Base-by-base conservation (phyloP, 129 eudicot species). In the Flaveria brownii region DNA sequence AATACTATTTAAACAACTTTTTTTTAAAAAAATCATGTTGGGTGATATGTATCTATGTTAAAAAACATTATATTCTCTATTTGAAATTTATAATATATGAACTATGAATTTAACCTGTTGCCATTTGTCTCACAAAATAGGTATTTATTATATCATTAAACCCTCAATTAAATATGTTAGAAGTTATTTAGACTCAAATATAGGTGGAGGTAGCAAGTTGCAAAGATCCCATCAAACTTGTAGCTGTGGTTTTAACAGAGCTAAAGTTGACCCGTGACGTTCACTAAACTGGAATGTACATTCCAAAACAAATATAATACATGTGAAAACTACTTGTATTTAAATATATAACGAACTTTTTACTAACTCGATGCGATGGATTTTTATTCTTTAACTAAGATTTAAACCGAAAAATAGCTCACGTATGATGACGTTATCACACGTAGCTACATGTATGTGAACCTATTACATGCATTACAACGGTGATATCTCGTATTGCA, bases 211-310 rank as follows among this genome's bases (percentile, higher is more conserved):
- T 13, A 30, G 70, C 23, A 66, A 66, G 41, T 36, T 39, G 28
- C 76, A 70, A 70, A 49, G 74, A 70, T 70, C 49, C 74, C 23
- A 28, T 71, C 17, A 16, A 71, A n/a, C 43, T 72, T 57, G 47
- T 52, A 54, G 62, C 28, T 72, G 76, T 36, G 41, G 7, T 36
- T 36, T 30, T 36, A n/a, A 13, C 65, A 72, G 76, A 5, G 12
- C 77, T 72, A 55, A 26, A 72, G 12, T 25, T 33, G 1, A 72
- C 43, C 67, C 77, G 77, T 72, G 77, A 72, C 77, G 17, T 33
- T 36, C 3, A 20, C 41, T 54, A 54, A 33, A 36, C 10, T 63
- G 52, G 9, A 33, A 54, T 23, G 67, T 55, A 72, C 67, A 56
- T 18, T 36, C 16, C 49, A 55, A 55, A 55, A n/a, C 16, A 71